These are phyloP conservation scores for Rutstroemia sp. DNA, from an alignment of 2,329 filamentous ascomycete genomes.

Conservation along the genomic window DNA sequence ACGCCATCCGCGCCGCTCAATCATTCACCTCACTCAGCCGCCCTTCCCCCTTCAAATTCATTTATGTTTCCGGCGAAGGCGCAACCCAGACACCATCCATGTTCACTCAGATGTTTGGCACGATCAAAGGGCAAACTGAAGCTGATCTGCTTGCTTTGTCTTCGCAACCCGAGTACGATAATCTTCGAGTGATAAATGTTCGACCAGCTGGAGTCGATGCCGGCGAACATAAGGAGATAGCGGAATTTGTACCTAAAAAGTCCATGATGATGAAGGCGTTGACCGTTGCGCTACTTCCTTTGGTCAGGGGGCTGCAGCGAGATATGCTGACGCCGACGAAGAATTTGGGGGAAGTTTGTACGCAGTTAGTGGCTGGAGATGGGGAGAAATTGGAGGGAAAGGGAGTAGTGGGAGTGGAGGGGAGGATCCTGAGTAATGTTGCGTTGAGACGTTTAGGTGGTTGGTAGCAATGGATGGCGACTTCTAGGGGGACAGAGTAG, in stretches of 20 bases:
- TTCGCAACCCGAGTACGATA: slow-evolving; percentile 32
- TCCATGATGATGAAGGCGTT: slow-evolving; percentile 21
- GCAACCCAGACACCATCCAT: slow-evolving; percentile 49
- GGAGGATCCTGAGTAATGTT: slow-evolving; percentile 31
- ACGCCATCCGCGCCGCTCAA: slow-evolving; percentile 53
- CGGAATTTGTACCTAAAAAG: slow-evolving; percentile 27
- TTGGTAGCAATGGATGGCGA: not conserved
- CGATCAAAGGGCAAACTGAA: slow-evolving; percentile 63
- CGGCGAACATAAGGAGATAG: slow-evolving; percentile 34
- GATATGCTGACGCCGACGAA: slow-evolving; percentile 37
- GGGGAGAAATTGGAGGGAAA: slow-evolving; percentile 33
- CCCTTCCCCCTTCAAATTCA: slow-evolving; percentile 53
- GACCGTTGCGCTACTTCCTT: slow-evolving; percentile 16
- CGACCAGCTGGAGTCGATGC: slow-evolving; percentile 55
- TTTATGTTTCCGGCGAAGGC: slow-evolving; percentile 55
- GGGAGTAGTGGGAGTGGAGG: slow-evolving; percentile 32
- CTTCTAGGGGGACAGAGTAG: too few relatives aligned
- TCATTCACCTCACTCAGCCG: slow-evolving; percentile 45
- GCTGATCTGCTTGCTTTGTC: slow-evolving; percentile 45
- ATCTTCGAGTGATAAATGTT: slow-evolving; percentile 47
- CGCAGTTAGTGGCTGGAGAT: slow-evolving; percentile 41
- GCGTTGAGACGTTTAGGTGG: slow-evolving; percentile 34
- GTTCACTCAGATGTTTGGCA: slow-evolving; percentile 50
- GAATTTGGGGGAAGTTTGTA: slow-evolving; percentile 39
- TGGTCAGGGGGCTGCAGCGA: slow-evolving; percentile 26